Evolutionary conservation across 106 monocot species (phyloP).

Genomic region (Dendrobium officinale): DNA sequence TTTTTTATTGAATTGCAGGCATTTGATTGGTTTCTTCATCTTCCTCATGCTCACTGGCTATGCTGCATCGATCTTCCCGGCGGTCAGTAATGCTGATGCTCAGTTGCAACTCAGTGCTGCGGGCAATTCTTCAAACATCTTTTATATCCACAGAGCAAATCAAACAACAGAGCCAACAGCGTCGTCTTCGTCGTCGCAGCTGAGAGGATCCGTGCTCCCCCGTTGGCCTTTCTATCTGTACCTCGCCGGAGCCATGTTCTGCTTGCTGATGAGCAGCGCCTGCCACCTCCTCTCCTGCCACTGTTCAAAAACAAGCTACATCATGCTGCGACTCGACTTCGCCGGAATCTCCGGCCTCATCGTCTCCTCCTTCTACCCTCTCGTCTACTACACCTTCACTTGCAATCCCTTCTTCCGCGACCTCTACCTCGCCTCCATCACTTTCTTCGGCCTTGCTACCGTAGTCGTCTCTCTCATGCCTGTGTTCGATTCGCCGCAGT

Average conservation of each 20-base stretch:
- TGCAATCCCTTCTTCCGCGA: slow-evolving; percentile 44
- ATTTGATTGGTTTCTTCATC: slow-evolving; percentile 24
- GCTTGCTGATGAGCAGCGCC: slow-evolving; percentile 53
- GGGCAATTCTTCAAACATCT: not conserved
- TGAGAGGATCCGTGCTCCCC: not conserved
- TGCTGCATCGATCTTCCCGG: not conserved
- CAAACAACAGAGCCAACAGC: not conserved
- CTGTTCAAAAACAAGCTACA: slow-evolving; percentile 6
- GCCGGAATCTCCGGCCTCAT: slow-evolving; percentile 49
- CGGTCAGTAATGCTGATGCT: not conserved
- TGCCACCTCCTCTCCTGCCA: slow-evolving; percentile 50
- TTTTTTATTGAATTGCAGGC: slow-evolving; percentile 7
- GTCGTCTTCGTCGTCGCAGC: not conserved
- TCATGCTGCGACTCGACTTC: slow-evolving; percentile 64
- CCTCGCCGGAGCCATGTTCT: slow-evolving; percentile 50
- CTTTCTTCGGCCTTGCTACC: slow-evolving; percentile 29
- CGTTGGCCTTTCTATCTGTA: slow-evolving; percentile 51
- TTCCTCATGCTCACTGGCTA: slow-evolving; percentile 9
- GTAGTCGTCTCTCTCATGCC: slow-evolving; percentile 24
- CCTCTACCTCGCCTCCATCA: slow-evolving; percentile 49
- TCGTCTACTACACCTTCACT: slow-evolving; percentile 51
- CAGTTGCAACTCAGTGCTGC: not conserved
- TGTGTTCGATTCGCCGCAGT: slow-evolving; percentile 20
- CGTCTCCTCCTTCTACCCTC: slow-evolving; percentile 61
- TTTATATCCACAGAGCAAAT: not conserved